Percentiles rank a stretch among this genome's conserved stretches.
Conservation (phyloP, 2,329 filamentous ascomycete species). For the Ceratocystis diversiconidia region DNA sequence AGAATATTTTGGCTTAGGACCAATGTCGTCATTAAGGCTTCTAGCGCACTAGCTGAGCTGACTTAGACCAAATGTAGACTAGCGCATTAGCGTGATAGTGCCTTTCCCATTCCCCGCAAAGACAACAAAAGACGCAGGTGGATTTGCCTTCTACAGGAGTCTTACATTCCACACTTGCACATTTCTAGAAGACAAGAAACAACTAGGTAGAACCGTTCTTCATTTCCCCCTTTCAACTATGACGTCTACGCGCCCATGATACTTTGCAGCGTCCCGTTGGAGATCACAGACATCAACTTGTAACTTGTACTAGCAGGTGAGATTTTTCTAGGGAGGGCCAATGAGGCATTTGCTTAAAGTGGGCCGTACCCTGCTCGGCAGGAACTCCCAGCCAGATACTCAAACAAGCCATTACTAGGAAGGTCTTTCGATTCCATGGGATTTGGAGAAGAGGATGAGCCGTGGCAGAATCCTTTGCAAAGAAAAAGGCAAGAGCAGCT, state of each 20-base stretch:
- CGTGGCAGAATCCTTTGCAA: constrained; percentile 1
- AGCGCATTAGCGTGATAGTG: neutral
- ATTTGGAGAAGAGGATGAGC: constrained; percentile 4
- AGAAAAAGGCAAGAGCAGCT: neutral
- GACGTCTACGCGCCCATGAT: neutral
- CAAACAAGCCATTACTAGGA: neutral
- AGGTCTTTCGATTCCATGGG: neutral
- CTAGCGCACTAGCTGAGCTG: neutral
- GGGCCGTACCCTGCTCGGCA: neutral
- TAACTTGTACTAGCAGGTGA: neutral
- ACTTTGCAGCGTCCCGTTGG: neutral
- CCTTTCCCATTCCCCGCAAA: constrained; percentile 9
- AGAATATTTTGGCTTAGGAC: neutral
- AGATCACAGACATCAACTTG: neutral
- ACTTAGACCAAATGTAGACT: neutral
- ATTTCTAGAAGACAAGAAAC: neutral
- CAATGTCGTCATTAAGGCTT: constrained; percentile 12
- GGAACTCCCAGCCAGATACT: neutral
- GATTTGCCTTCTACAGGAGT: neutral
- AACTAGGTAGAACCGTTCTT: neutral
- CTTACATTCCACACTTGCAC: neutral
- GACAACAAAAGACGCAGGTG: constrained; percentile 4
- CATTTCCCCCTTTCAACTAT: neutral
- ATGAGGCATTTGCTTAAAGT: constrained; percentile 2
- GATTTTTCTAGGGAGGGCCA: neutral